Evolutionary conservation across 805 yeast species (phyloP).

Genomic region (Yarrowia sp.): DNA sequence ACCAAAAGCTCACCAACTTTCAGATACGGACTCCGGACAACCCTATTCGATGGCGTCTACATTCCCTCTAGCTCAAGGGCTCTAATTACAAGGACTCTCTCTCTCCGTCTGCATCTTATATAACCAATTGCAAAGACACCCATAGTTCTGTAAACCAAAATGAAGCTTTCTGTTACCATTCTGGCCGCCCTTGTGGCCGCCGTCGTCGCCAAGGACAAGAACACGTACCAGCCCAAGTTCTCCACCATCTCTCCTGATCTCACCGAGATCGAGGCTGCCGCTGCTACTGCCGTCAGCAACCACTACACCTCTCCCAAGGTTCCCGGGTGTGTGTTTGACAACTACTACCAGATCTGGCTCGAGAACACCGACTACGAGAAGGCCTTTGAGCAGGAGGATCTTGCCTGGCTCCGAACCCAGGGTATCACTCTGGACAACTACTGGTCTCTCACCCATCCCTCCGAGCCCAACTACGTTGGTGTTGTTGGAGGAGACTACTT

Average conservation of each 20-base stretch:
- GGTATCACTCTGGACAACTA: conserved; percentile 60
- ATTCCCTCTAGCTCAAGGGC: not conserved
- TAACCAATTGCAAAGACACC: not conserved
- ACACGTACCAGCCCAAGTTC: conserved; percentile 6
- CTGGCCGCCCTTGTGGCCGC: conserved; percentile 3
- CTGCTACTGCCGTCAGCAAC: conserved; percentile 22
- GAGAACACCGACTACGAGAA: conserved; percentile 61
- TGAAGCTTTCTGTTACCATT: conserved; percentile 5
- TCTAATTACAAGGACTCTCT: not conserved
- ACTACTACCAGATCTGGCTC: conserved; percentile 57
- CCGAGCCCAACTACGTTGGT: conserved; percentile 62
- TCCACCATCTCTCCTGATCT: conserved; percentile 6
- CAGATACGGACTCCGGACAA: conserved; percentile 1
- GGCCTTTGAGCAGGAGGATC: conserved; percentile 56
- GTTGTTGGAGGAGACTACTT: conserved; percentile 61
- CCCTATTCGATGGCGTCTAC: not conserved
- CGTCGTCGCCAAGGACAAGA: not conserved
- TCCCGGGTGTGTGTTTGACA: conserved; percentile 53
- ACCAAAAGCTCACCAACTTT: conserved; percentile 16
- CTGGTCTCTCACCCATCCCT: conserved; percentile 61
- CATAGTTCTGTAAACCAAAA: not conserved
- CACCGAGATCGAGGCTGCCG: conserved; percentile 20
- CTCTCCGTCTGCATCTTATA: not conserved
- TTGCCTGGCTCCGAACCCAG: conserved; percentile 54
- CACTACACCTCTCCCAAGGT: conserved; percentile 45